Conservation (phyloP, 2,329 filamentous ascomycete species). For the Ceratocystis diversiconidia region DNA sequence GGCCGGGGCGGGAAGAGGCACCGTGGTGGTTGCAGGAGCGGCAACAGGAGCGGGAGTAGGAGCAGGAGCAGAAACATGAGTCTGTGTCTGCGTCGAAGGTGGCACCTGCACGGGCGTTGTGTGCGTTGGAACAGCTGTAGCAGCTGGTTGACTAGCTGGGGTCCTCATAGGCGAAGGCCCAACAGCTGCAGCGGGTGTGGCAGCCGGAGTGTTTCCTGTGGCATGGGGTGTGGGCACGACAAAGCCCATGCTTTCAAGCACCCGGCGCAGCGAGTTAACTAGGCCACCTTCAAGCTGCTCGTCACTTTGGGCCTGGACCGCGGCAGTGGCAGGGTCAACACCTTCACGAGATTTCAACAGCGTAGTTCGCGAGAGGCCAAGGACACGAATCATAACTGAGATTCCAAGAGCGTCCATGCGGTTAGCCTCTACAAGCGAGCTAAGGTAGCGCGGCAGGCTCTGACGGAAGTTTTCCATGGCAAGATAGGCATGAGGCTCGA, state of each 20-base stretch:
- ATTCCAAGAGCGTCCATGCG: constrained; percentile 34
- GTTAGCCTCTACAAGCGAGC: constrained; percentile 28
- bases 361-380: constrained; percentile 34
- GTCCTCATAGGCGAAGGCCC: constrained; percentile 3
- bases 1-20: not conserved
- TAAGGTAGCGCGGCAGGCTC: constrained; percentile 30
- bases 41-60: not conserved
- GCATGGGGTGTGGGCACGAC: constrained; percentile 1
- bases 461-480: constrained; percentile 34
- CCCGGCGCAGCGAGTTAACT: constrained; percentile 29
- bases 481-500: constrained; percentile 30
- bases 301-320: constrained; percentile 23
- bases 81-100: not conserved
- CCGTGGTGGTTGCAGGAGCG: not conserved
- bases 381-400: constrained; percentile 37
- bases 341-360: constrained; percentile 27
- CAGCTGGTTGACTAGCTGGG: not conserved
- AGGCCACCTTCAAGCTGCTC: constrained; percentile 31
- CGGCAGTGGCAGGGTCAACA: constrained; percentile 22
- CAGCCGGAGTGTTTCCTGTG: constrained; percentile 9
- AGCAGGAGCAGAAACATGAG: not conserved
- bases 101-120: not conserved
- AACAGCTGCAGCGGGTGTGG: constrained; percentile 2
- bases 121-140: not conserved
- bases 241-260: constrained; percentile 28